Base-by-base conservation (phyloP, 2,329 filamentous ascomycete genomes). In the Sphaerulina vaccinii region DNA sequence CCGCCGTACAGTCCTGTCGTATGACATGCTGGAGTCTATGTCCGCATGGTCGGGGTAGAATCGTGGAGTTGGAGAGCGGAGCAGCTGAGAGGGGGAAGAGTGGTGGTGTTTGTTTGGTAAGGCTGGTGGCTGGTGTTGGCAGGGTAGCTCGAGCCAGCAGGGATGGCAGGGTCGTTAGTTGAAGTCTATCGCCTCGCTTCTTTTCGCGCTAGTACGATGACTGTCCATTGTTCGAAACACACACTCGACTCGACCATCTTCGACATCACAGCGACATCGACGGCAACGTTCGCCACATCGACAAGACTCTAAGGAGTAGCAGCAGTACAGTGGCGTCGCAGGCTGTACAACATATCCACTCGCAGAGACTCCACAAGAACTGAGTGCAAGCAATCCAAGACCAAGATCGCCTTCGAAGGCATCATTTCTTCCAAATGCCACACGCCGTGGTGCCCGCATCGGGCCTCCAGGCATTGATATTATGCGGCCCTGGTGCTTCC, bases 401-500 rank as follows among this genome's bases (percentile, higher is more conserved):
- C n/a, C 10, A 21, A 46, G 9, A 23, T 13, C 43, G 10, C 2
- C 27, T 22, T 11, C 29, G n/a, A 16, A 13, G 21, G 21, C 23
- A 27, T 22, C 36, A 22, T 19, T 16, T 16, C 9, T 33, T 15
- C 47, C 47, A 43, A 24, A 90, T 91, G 87, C 87, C 87, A 65
- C 87, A 90, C 76, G 86, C 86, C 54, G 80, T 84, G 21, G 84
- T 87, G 75, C 85, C 87, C 63, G 79, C 85, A 52, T 83, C 86
- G 52, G 87, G 87, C 73, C 84, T 93, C 61, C 88, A 92, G 75
- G 88, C 88, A 63, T 74, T 93, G 59, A 89, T 93, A 52, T 79
- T 93, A 43, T 93, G 88, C 68, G 88, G 88, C 3, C 88, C 88
- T 19, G 88, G 88, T 49, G 88, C 86, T 7, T 90, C 86, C 0